A percentile compares a stretch with the other conserved stretches of the same genome.
Evolutionary conservation across 345 rosid species (phyloP).

Genomic region (Tarenaya hassleriana): DNA sequence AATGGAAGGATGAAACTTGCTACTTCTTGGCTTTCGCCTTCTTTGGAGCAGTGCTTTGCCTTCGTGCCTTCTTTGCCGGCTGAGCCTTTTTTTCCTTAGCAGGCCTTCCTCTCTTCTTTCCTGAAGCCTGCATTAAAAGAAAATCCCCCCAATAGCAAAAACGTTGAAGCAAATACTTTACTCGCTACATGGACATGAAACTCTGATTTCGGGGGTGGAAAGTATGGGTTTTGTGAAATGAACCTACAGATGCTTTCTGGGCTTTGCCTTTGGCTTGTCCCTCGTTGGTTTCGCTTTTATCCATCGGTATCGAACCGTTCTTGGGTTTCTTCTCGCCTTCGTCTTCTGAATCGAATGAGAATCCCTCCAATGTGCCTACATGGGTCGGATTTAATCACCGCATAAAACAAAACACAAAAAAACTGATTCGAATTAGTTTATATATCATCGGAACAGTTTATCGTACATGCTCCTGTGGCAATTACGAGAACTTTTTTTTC

Average conservation of each 20-base stretch:
- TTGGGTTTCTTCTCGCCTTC: slow-evolving; percentile 57
- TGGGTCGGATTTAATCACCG: slow-evolving; percentile 13
- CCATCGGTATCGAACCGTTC: slow-evolving; percentile 36
- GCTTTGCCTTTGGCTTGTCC: slow-evolving; percentile 58
- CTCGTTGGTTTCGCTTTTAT: slow-evolving; percentile 45
- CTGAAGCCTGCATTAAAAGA: slow-evolving; percentile 53
- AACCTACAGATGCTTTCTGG: slow-evolving; percentile 11
- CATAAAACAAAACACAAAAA: no score
- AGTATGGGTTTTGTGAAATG: no score
- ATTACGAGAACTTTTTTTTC: no score
- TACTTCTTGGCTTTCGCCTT: slow-evolving; percentile 31
- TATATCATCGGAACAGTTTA: no score
- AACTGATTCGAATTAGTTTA: no score
- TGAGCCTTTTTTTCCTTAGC: slow-evolving; percentile 53
- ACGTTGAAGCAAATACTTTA: no score
- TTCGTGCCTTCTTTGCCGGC: slow-evolving; percentile 51
- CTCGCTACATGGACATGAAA: no score
- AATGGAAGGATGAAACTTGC: no score
- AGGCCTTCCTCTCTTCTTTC: slow-evolving; percentile 51
- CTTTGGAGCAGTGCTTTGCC: slow-evolving; percentile 36
- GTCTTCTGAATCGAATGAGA: slow-evolving; percentile 76
- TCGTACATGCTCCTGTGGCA: no score
- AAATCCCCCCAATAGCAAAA: no score
- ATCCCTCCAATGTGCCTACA: slow-evolving; percentile 84
- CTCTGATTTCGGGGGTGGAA: no score